These are phyloP conservation scores for Fagopyrum tataricum DNA, from an alignment of 148 eudicot species.

Conservation along the genomic window DNA sequence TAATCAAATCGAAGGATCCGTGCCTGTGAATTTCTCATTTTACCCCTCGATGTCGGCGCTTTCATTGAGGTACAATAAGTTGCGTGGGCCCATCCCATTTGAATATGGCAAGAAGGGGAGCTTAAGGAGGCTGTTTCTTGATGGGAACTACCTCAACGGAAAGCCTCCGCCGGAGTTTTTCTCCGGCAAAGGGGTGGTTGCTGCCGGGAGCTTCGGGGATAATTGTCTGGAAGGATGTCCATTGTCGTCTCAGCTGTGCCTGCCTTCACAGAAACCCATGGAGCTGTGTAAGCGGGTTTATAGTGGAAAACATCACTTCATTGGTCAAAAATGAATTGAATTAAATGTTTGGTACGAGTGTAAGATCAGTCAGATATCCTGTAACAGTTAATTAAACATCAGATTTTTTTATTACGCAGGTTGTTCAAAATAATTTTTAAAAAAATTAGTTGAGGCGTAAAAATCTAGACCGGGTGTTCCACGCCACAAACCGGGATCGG, in stretches of 20 bases:
- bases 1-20: constrained; percentile 41
- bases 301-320: constrained; percentile 26
- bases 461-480: no score
- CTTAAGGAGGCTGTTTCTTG: constrained; percentile 47
- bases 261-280: constrained; percentile 61
- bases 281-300: constrained; percentile 57
- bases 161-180: constrained; percentile 49
- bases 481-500: no score
- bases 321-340: not conserved
- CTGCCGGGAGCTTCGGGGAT: constrained; percentile 71
- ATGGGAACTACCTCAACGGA: constrained; percentile 69
- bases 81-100: constrained; percentile 61
- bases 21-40: constrained; percentile 37
- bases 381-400: no score
- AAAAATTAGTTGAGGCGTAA: no score
- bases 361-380: no score
- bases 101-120: constrained; percentile 33
- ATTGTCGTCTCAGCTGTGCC: constrained; percentile 46
- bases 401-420: no score
- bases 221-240: constrained; percentile 64
- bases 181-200: constrained; percentile 26
- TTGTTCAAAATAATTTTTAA: no score
- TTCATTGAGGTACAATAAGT: constrained; percentile 48
- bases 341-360: no score
- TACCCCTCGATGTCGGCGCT: constrained; percentile 55